These are phyloP conservation scores for Colletotrichum eremochloae DNA, from an alignment of 2,329 filamentous ascomycete genomes.

Conservation along the genomic window DNA sequence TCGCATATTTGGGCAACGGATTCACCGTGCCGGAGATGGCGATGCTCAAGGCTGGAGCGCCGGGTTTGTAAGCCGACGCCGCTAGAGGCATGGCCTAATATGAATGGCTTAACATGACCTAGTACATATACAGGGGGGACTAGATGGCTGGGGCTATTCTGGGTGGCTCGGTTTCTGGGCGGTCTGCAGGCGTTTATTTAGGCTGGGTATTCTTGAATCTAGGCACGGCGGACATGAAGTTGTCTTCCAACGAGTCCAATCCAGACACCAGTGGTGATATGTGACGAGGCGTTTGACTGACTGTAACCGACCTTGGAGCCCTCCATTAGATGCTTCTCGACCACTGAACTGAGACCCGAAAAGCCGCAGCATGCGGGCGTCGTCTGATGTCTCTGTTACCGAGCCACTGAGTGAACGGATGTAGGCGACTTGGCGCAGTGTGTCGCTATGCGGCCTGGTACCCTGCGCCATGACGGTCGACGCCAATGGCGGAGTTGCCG, in stretches of 20 bases:
- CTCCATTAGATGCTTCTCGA: background rate
- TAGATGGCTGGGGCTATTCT: background rate
- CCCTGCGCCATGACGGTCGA: background rate
- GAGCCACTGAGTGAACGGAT: background rate
- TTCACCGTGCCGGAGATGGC: conserved; percentile 60
- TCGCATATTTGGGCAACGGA: conserved; percentile 66
- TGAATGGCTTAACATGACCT: background rate
- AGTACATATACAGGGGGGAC: conserved; percentile 4
- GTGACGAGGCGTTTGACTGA: background rate
- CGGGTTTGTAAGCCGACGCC: background rate
- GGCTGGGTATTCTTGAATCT: background rate
- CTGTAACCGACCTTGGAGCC: background rate
- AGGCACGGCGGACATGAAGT: conserved; percentile 20
- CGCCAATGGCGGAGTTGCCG: conserved; percentile 1
- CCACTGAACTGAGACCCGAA: conserved; percentile 3
- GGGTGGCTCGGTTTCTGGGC: conserved; percentile 19
- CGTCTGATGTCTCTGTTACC: conserved; percentile 12
- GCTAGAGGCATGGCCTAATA: background rate
- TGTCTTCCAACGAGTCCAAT: background rate
- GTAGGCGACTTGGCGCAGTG: conserved; percentile 10
- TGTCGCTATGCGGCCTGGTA: background rate
- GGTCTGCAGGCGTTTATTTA: conserved; percentile 37
- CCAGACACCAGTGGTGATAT: background rate
- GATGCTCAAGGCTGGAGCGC: conserved; percentile 38
- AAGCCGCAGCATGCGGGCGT: conserved; percentile 13